Evolutionary conservation across 2,329 filamentous ascomycete genomes (phyloP), one percentile per base, ranked within the genome.

Genomic region (Pestalotiopsis fici): DNA sequence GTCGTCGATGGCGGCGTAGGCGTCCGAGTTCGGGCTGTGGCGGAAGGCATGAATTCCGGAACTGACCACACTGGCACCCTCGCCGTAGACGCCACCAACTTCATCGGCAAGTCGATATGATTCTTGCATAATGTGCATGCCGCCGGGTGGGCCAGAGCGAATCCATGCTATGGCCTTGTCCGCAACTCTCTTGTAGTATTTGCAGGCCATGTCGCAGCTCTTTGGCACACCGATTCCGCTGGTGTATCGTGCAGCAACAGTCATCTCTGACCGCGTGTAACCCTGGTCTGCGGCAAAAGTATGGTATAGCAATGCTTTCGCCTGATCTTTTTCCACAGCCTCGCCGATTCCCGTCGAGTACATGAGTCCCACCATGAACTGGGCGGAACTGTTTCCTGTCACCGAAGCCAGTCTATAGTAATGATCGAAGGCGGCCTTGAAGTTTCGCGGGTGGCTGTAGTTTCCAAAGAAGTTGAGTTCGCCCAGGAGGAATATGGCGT

Each of bases 391-490:
- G 79, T 99, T 98, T 57, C 95, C 96, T 71, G 92, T 88, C 68
- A 91, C 78, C 21, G 86, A 85, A 2, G 95, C 93, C 65, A 99
- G 86, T 69, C 90, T 86, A 69, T 92, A 85, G 79, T 98, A 99
- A 82, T 93, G 88, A 71, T 87, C 85, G 77, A 97, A 97, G 0
- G 96, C 93, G 60, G 88, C 85, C 37, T 87, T 84, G 72, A 97
- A 94, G 77, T 98, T 90, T 71, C 91, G 87, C 1, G 95, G 95
- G 75, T 98, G 88, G 25, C 93, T 92, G 80, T 91, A 97, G 80
- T 98, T 98, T 77, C 96, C 96, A 75, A 96, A 94, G 80, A 98
- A 98, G 83, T 97, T 97, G 86, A 99, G 91, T 78, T 99, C 93
- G 21, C 93, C 96, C 27, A 99, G 86, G 18, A 97, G 84, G 76